Evolutionary conservation across 2,329 filamentous ascomycete genomes (phyloP).

Genomic region (Trichophyton schoenleinii): DNA sequence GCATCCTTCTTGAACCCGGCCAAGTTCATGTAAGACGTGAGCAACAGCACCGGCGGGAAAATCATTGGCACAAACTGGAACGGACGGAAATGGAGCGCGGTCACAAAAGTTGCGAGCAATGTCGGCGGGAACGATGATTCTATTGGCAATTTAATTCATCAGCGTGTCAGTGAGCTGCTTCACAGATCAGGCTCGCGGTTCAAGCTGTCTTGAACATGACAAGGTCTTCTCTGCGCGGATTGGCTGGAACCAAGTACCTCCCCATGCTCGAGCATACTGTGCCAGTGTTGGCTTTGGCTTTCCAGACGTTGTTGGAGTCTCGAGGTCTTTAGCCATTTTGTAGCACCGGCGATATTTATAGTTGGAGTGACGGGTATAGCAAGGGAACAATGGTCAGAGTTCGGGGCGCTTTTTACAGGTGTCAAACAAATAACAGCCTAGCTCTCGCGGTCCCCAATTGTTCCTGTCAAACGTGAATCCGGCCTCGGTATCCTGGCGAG

Average conservation of each 20-base stretch:
- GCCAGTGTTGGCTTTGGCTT: slow-evolving; percentile 29
- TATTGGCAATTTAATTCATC: slow-evolving; percentile 20
- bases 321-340: slow-evolving; percentile 1
- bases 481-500: background rate
- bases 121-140: slow-evolving; percentile 54
- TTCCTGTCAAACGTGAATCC: background rate
- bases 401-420: background rate
- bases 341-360: background rate
- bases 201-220: background rate
- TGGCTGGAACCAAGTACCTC: slow-evolving; percentile 22
- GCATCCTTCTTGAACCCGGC: slow-evolving; percentile 50
- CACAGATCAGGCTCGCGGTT: background rate
- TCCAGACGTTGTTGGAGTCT: slow-evolving; percentile 17
- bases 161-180: slow-evolving; percentile 2
- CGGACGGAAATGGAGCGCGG: slow-evolving; percentile 54
- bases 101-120: slow-evolving; percentile 52
- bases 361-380: background rate
- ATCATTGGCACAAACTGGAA: slow-evolving; percentile 54
- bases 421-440: background rate
- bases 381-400: background rate
- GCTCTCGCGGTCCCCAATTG: background rate
- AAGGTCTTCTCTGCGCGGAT: background rate
- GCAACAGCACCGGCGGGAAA: slow-evolving; percentile 53
- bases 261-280: slow-evolving; percentile 30
- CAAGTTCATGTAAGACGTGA: slow-evolving; percentile 54